Evolutionary conservation across 345 rosid species (phyloP).

Genomic region (Citrus reticulata): DNA sequence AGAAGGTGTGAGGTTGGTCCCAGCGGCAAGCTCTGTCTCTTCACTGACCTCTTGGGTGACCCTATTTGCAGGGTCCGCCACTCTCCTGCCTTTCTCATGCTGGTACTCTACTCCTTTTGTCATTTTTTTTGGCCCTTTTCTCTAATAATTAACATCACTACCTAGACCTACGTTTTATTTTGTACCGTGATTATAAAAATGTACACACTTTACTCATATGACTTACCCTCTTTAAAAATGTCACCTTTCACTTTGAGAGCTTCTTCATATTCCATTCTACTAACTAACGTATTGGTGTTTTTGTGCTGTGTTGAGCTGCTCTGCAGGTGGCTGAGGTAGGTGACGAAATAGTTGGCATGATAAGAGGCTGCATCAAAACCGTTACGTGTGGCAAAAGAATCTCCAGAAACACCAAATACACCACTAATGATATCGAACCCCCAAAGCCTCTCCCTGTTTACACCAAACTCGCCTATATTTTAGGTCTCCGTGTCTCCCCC

Average conservation of each 20-base stretch:
- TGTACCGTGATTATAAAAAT: too few relatives aligned
- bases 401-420: conserved; percentile 26
- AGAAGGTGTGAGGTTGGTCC: conserved; percentile 90
- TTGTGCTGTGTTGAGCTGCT: neutral
- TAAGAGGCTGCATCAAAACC: conserved; percentile 89
- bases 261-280: neutral
- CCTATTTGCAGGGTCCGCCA: conserved; percentile 98
- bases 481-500: conserved; percentile 94
- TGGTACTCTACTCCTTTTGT: conserved; percentile 37
- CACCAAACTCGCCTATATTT: conserved; percentile 80
- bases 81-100: conserved; percentile 93
- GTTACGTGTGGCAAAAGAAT: conserved; percentile 76
- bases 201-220: too few relatives aligned
- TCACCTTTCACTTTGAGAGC: neutral
- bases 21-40: conserved; percentile 67
- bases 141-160: neutral
- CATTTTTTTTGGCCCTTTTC: neutral
- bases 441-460: conserved; percentile 43
- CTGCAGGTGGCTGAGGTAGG: conserved; percentile 82
- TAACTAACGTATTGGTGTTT: neutral
- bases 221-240: too few relatives aligned
- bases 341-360: conserved; percentile 76
- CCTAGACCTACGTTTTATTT: neutral
- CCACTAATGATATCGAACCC: conserved; percentile 7
- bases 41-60: conserved; percentile 96